Percentiles rank a stretch among this genome's conserved stretches.
phyloP scores from a whole-genome alignment of 1,139 yeast genomes.

The Candida albicans region DNA sequence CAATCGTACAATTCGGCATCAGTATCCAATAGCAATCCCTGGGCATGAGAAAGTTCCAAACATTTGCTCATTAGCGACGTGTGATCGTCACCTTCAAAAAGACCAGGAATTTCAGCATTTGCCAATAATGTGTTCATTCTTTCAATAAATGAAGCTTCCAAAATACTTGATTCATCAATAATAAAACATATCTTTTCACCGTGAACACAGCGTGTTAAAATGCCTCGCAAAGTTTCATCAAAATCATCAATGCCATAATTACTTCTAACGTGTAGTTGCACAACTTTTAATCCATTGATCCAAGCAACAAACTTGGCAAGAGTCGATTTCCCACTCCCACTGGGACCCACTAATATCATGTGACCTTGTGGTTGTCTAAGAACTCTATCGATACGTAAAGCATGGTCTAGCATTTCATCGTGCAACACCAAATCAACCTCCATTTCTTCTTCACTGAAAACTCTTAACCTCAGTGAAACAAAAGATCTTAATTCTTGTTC shows the following conservation, averaged over 20 bases:
- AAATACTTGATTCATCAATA: conserved; percentile 76
- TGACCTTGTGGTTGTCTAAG: conserved; percentile 88
- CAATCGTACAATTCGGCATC: conserved; percentile 74
- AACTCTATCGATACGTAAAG: conserved; percentile 78
- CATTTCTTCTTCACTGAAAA: conserved; percentile 76
- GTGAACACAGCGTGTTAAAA: conserved; percentile 47
- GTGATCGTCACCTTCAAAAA: conserved; percentile 77
- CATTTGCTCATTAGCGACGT: conserved; percentile 56
- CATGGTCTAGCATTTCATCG: conserved; percentile 73
- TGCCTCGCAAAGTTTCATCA: conserved; percentile 58
- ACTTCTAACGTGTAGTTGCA: conserved; percentile 59
- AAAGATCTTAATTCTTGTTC: conserved; percentile 52
- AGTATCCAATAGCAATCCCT: conserved; percentile 65
- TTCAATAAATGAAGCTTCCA: conserved; percentile 80
- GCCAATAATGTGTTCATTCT: conserved; percentile 91
- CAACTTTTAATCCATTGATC: conserved; percentile 75
- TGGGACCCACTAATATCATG: conserved; percentile 81
- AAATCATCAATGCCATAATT: conserved; percentile 63
- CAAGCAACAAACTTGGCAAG: conserved; percentile 83
- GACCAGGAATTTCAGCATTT: conserved; percentile 89
- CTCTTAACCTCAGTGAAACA: conserved; percentile 61
- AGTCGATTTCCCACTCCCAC: conserved; percentile 81
- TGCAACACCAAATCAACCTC: conserved; percentile 63
- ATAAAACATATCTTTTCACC: conserved; percentile 72
- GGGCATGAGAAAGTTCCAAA: conserved; percentile 55